Percentiles rank a stretch among this genome's conserved stretches.
phyloP scores from a whole-genome alignment of 176 grass and related monocot genomes.

The Tillandsia fasciculata region DNA sequence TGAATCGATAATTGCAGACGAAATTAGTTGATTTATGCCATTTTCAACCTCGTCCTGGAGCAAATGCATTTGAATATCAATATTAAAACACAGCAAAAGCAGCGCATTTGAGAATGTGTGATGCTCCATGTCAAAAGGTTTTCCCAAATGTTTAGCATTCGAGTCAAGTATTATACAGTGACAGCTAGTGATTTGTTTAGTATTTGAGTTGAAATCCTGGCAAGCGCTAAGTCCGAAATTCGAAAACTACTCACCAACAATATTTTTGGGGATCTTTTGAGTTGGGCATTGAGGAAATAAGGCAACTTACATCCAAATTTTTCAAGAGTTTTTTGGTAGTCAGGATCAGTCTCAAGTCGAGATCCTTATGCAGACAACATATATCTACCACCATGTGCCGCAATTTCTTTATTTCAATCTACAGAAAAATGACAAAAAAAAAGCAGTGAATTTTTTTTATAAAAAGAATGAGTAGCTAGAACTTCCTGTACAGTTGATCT shows the following conservation, averaged over 20 bases:
- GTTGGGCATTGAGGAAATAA: neutral
- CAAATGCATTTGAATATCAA: slow-evolving; percentile 15
- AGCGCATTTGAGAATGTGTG: neutral
- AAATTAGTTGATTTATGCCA: slow-evolving; percentile 41
- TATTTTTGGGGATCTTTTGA: no score
- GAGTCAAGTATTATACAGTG: no score
- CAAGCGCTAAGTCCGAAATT: no score
- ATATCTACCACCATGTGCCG: slow-evolving; percentile 64
- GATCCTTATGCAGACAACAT: slow-evolving; percentile 54
- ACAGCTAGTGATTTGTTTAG: no score
- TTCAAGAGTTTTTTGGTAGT: slow-evolving; percentile 39
- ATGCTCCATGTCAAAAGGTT: neutral
- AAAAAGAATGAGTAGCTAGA: neutral
- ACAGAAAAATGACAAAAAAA: slow-evolving; percentile 1
- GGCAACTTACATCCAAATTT: slow-evolving; percentile 45
- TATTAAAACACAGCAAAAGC: neutral
- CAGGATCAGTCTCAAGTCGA: slow-evolving; percentile 68
- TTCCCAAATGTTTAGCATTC: no score
- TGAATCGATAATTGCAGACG: slow-evolving; percentile 48
- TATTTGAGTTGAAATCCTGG: no score
- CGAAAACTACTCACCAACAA: no score
- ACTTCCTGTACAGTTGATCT: neutral
- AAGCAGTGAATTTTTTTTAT: neutral
- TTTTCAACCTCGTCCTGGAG: slow-evolving; percentile 39
- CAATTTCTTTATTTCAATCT: slow-evolving; percentile 55